Percentiles rank a stretch among this genome's conserved stretches.
Conservation (phyloP, 1,139 yeast genomes). For the Candida glucosophila region DNA sequence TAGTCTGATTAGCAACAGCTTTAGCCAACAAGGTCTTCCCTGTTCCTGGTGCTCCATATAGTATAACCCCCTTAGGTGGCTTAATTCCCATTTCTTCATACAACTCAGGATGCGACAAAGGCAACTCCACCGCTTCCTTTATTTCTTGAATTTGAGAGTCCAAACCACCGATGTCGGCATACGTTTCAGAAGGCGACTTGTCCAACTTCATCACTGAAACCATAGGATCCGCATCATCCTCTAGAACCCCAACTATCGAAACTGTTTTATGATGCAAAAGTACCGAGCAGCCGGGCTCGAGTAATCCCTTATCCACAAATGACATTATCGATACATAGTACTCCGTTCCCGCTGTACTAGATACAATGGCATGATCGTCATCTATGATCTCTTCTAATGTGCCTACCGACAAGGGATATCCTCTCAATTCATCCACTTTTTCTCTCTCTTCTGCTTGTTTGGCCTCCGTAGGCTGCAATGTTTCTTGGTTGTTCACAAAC, state of each 20-base stretch:
- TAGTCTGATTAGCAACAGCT: conserved; percentile 97
- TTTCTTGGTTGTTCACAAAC: conserved; percentile 90
- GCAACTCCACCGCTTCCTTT: conserved; percentile 95
- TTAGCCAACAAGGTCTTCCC: conserved; percentile 96
- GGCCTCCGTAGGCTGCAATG: conserved; percentile 92
- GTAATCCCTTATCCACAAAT: conserved; percentile 92
- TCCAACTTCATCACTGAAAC: conserved; percentile 96
- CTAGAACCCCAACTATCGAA: conserved; percentile 85
- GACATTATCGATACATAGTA: conserved; percentile 92
- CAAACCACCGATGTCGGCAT: conserved; percentile 96
- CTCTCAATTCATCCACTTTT: conserved; percentile 91
- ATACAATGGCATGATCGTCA: conserved; percentile 97
- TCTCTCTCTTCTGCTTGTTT: conserved; percentile 94
- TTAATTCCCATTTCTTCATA: conserved; percentile 99
- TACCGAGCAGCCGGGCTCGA: conserved; percentile 98
- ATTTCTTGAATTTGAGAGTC: conserved; percentile 96
- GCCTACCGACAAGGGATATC: conserved; percentile 95
- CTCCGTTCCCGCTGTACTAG: conserved; percentile 93
- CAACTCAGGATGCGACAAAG: conserved; percentile 93
- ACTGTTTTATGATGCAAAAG: conserved; percentile 92
- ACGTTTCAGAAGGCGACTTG: conserved; percentile 93
- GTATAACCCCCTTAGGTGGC: conserved; percentile 97
- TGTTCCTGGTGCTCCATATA: conserved; percentile 99
- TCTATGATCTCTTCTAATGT: conserved; percentile 94
- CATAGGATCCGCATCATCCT: conserved; percentile 97